Evolutionary conservation across 306 rosid genomes (phyloP), one percentile per base, ranked within the genome.

Genomic region (Citrullus mucosospermus): DNA sequence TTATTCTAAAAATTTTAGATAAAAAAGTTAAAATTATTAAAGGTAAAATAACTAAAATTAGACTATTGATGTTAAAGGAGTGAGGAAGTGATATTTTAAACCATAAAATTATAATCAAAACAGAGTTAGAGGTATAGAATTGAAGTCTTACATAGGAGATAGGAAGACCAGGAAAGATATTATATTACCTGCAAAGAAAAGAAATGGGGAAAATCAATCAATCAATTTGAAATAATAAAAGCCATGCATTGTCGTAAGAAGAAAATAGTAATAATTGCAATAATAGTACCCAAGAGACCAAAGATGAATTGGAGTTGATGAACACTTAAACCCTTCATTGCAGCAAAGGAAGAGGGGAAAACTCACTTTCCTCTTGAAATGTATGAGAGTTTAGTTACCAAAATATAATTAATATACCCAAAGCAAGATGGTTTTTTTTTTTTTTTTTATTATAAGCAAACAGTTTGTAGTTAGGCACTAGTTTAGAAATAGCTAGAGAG

Each of bases 161-260:
- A 91, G 78, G 88, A 89, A 91, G 76, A 89, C 93, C 91, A 91
- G 0, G 81, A 91, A 91, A 12, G 92, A 77, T 17, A 89, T 85
- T 14, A 91, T 89, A 84, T 91, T 91, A 51, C 97, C 91, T 90
- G 25, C 6, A 76, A 32, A 30, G 72, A 57, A 22, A n/a, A 30
- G 6, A 8, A 38, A 60, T 0, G 60, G 1, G 46, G 28, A 41
- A 20, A 66, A 69, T 57, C 8, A 74, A 76, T 10, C 8, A 61
- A 63, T 14, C 34, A 60, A 60, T 28, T 28, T 55, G 43, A 79
- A 78, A 8, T 34, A 39, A 54, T 48, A 30, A 77, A 61, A 77
- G 55, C 50, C 10, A 39, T 34, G 56, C 14, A 66, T 34, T 39
- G 0, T 20, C 13, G 16, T 15, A 14, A 38, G 17, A 0, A 38